Base-by-base conservation (phyloP, 225 moss, liverwort and hornwort species). In the Sphagnum contortum region DNA sequence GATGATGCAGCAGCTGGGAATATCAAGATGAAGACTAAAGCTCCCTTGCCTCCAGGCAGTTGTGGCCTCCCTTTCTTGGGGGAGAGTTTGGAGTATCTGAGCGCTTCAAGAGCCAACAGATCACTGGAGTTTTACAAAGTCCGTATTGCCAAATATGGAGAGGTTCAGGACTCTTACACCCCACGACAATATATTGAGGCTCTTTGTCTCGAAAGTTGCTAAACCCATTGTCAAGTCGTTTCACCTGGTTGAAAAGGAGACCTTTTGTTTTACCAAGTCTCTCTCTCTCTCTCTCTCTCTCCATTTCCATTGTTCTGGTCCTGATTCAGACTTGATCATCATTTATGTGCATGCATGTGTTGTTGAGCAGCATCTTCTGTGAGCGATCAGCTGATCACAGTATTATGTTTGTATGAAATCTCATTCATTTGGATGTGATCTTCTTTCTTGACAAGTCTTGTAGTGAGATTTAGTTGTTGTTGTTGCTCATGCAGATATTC, bases 51-150 rank as follows among this genome's bases (percentile, higher is more conserved):
- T 46, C 81, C 81, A 3, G 86, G 71, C 4, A 75, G 75, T 71
- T 67, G 50, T 45, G 81, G 77, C 55, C 74, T 79, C 61, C 81
- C 79, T 6, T 0, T 82, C 56, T 14, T 84, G 5, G 77, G 84
- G 2, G 81, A 77, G 56, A 83, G 78, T 0, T 4, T 71, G 12
- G 47, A 6, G 5, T 67, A 45, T 44, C 5, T 77, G 64, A 4
- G 11, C 12, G 3, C 63, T 2, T 6, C 0, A 6, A 49, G 48
- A 29, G 53, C 63, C 1, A 71, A 78, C 50, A 11, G 4, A 0
- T 1, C 54, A 0, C 3, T 1, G 0, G 9, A 67, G 0, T 84
- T 76, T 47, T 61, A 59, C 62, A 54, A 1, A 0, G 47, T 44
- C 0, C 73, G 64, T 12, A 63, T 59, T 45, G 74, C 62, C 44